Evolutionary conservation across 2,329 filamentous ascomycete genomes (phyloP), one percentile per base, ranked within the genome.

Genomic region (Zasmidium cellare): DNA sequence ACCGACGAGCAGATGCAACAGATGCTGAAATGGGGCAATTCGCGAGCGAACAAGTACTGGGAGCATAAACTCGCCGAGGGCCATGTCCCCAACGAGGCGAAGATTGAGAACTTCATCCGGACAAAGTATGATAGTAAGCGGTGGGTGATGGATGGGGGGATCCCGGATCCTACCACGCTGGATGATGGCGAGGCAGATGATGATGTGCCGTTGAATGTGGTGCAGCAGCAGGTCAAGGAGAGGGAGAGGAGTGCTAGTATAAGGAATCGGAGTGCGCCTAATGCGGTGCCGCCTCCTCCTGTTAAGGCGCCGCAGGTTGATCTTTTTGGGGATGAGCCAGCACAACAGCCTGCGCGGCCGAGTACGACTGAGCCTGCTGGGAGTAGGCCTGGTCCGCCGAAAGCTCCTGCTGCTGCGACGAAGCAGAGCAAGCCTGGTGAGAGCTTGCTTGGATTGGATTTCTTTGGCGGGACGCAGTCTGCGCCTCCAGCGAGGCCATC

Each of bases 81-180:
- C 59, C 94, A 99, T 76, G 86, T 93, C 48, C 94, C 94, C 1
- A 96, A 93, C 20, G 96, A 99, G 79, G 85, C 90, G 66, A 99
- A 99, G 83, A 97, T 99, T 68, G 94, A 99, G 83, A 99, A 97
- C 81, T 99, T 99, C 72, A 97, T 99, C 69, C 87, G 94, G 66
- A 99, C 96, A 56, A 99, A 99, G 77, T 99, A 99, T 76, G 94
- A 99, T 75, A 89, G 94, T 54, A 97, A 96, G 84, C 84, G 96
- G 78, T 99, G 94, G 94, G 89, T 92, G n/a, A 97, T 97, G 92
- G 94, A 99, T 60, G 94, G 94, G 1, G 87, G 87, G 3, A 93
- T 96, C 72, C 96, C 96, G 3, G 92, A 97, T 72, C 94, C 96
- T n/a, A 83, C 90, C 2, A 90, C 89, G 1, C 77, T 99, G 52